These are phyloP conservation scores for Microdochium nivale DNA, from an alignment of 2,329 filamentous ascomycete genomes.

Conservation along the genomic window DNA sequence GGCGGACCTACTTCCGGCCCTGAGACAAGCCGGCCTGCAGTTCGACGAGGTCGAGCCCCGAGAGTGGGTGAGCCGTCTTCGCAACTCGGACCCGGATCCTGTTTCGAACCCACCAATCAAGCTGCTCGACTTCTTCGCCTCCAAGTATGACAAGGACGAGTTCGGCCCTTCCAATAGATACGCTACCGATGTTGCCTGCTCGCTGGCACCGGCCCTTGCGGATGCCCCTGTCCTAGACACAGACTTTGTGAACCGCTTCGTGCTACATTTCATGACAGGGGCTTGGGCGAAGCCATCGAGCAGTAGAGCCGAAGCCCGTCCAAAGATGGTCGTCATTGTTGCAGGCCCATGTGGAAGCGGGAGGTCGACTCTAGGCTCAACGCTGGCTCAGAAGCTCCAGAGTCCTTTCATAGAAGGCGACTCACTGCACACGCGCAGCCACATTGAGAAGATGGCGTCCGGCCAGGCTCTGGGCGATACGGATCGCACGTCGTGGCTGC, in stretches of 20 bases:
- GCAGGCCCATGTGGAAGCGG: slow-evolving; percentile 31
- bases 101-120: slow-evolving; percentile 41
- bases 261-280: slow-evolving; percentile 21
- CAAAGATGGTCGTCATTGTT: slow-evolving; percentile 22
- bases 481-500: slow-evolving; percentile 22
- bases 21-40: slow-evolving; percentile 31
- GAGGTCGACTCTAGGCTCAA: slow-evolving; percentile 26
- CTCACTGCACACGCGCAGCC: slow-evolving; percentile 16
- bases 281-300: slow-evolving; percentile 20
- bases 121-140: slow-evolving; percentile 41
- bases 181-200: slow-evolving; percentile 25
- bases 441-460: slow-evolving; percentile 15
- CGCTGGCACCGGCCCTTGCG: slow-evolving; percentile 34
- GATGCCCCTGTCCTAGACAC: slow-evolving; percentile 22
- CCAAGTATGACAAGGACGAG: slow-evolving; percentile 37
- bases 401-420: slow-evolving; percentile 32
- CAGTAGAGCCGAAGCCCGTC: slow-evolving; percentile 2
- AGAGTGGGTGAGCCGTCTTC: slow-evolving; percentile 34
- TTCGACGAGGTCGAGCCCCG: slow-evolving; percentile 33
- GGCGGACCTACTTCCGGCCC: slow-evolving; percentile 36
- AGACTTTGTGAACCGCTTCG: slow-evolving; percentile 27
- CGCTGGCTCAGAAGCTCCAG: slow-evolving; percentile 17
- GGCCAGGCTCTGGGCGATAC: slow-evolving; percentile 21
- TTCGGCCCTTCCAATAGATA: slow-evolving; percentile 33
- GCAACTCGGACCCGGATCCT: slow-evolving; percentile 33